Base-by-base conservation (phyloP, 805 yeast species). In the Kregervanrija pseudodelftensis region DNA sequence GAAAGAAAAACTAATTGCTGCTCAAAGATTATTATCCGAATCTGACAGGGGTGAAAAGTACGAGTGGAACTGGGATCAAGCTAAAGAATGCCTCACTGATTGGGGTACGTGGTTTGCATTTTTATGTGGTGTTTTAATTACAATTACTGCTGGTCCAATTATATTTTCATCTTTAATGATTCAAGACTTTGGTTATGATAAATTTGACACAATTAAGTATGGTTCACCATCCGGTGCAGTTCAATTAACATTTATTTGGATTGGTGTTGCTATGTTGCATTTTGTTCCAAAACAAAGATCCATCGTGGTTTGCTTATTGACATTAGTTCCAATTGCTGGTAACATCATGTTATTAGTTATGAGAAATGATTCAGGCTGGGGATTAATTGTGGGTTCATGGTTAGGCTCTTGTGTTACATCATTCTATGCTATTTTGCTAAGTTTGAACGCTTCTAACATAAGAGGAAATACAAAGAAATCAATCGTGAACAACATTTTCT, bases 401-500 rank as follows among this genome's bases (percentile, higher is more conserved):
- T 44, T 53, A 33, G 53, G 54, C 32, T 56, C 58, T 7, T 50
- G 54, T 39, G 48, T 48, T 28, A 45, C 54, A 4, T 47, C 53
- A 5, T 49, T 51, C 43, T 41, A 42, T 17, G 34, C 49, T 16
- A 42, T 49, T 46, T 41, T 48, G 30, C 36, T 53, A 31, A 51
- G 56, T 42, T 39, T 54, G 41, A 49, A 46, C 34, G 54, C 52
- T n/a, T 63, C 64, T 34, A 59, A 82, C 57, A 72, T 79, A 22
- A 76, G 85, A 7, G 91, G 91, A 4, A 76, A 76, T 49, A 81
- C 88, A 11, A 84, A 84, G 60, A 77, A 82, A 54, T 66, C 77
- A 49, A 67, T 74, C 11, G 74, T 78, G n/a, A 74, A 76, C 43
- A 79, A 80, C 11, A 60, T 76, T 28, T 72, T 73, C 37, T 69